Conservation (phyloP, 1,284 basidiomycete genomes). For the Anthracocystis walkeri region DNA sequence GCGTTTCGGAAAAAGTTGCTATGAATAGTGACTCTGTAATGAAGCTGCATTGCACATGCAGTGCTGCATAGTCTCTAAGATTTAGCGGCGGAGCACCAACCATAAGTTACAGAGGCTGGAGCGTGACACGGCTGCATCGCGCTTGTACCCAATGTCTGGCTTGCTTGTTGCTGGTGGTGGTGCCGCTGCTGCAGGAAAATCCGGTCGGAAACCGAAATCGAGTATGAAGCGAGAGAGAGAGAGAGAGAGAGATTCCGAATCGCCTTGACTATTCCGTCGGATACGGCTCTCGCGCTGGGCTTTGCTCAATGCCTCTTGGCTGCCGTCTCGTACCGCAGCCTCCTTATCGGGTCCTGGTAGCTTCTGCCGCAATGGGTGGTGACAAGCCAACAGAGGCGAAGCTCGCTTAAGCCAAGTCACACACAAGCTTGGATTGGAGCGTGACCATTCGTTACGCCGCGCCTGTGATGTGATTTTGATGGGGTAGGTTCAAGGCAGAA, state of each 20-base stretch:
- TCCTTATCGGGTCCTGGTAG: too few species aligned
- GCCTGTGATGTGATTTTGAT: background rate
- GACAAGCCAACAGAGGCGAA: background rate
- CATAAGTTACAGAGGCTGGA: background rate
- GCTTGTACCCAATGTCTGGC: conserved; percentile 1
- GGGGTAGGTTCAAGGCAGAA: background rate
- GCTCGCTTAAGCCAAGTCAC: background rate
- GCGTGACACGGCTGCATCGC: background rate
- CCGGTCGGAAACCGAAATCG: conserved; percentile 1
- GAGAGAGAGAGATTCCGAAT: too few species aligned
- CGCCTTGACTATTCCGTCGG: too few species aligned
- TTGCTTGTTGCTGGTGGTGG: background rate
- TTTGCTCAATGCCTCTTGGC: too few species aligned
- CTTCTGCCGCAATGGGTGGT: too few species aligned
- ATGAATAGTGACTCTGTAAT: background rate
- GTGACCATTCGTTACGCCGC: background rate
- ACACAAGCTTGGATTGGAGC: background rate
- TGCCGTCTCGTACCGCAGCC: too few species aligned
- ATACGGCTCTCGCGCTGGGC: too few species aligned
- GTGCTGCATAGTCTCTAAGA: background rate
- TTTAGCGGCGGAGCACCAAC: conserved; percentile 7
- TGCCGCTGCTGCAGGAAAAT: background rate
- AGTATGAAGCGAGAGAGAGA: too few species aligned
- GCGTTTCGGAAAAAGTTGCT: too few species aligned
- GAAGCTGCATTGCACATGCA: background rate